Evolutionary conservation across 2,329 filamentous ascomycete genomes (phyloP).

Genomic region (Fusarium buxicola): DNA sequence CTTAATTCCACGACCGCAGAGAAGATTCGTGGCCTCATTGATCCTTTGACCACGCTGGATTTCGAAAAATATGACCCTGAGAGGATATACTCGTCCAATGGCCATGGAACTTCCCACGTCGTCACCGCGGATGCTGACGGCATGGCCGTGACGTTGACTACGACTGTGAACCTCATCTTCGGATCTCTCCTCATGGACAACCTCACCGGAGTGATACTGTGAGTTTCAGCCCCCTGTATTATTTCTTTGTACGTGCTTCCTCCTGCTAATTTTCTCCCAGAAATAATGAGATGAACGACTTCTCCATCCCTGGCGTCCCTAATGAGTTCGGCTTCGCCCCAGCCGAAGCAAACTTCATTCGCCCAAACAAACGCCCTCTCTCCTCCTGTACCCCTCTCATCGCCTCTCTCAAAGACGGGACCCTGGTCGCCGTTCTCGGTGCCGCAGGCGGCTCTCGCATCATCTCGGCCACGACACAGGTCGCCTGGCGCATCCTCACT

Average conservation of each 20-base stretch:
- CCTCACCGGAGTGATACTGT: conserved; percentile 83
- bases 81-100: conserved; percentile 73
- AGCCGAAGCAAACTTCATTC: conserved; percentile 82
- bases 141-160: conserved; percentile 83
- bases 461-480: conserved; percentile 82
- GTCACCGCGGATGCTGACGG: conserved; percentile 78
- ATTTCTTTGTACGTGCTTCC: not conserved
- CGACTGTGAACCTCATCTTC: conserved; percentile 89
- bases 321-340: conserved; percentile 91
- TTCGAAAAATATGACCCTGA: conserved; percentile 79
- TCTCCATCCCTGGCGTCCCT: conserved; percentile 80
- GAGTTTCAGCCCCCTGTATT: conserved; percentile 57
- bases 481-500: conserved; percentile 74
- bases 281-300: conserved; percentile 80
- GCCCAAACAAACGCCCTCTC: conserved; percentile 82
- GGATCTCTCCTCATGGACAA: conserved; percentile 84
- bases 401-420: conserved; percentile 70
- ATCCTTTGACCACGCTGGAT: conserved; percentile 77
- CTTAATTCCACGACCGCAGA: conserved; percentile 70
- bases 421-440: conserved; percentile 76
- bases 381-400: conserved; percentile 87
- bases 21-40: conserved; percentile 73
- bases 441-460: conserved; percentile 86
- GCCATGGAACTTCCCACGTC: conserved; percentile 80
- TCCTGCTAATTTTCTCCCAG: conserved; percentile 28